phyloP scores from a whole-genome alignment of 768 basidiomycete genomes.

The Goffeauzyma gilvescens region DNA sequence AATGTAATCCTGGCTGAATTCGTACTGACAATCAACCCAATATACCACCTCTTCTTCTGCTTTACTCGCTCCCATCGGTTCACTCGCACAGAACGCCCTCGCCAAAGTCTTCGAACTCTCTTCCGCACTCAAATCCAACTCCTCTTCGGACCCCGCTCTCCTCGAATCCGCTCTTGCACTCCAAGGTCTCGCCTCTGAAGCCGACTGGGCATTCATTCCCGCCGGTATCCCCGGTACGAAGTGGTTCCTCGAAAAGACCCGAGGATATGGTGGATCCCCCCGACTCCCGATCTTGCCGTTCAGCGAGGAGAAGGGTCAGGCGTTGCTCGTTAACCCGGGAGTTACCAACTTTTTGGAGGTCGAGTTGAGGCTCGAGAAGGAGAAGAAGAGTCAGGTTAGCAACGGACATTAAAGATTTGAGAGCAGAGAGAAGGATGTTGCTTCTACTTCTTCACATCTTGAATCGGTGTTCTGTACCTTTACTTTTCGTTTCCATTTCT shows the following conservation, averaged over 20 bases:
- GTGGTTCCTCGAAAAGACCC: conserved; percentile 48
- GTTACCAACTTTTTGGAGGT: conserved; percentile 48
- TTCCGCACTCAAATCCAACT: conserved; percentile 41
- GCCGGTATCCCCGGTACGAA: conserved; percentile 68
- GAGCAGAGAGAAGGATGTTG: no score
- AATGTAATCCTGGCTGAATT: no score
- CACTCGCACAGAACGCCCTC: conserved; percentile 39
- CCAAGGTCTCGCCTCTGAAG: conserved; percentile 62
- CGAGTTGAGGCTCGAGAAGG: conserved; percentile 35
- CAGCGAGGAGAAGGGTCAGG: conserved; percentile 39
- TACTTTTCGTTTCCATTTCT: no score
- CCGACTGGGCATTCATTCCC: conserved; percentile 61
- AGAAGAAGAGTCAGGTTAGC: no score
- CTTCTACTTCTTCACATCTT: no score
- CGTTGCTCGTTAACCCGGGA: conserved; percentile 54
- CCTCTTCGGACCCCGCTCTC: conserved; percentile 31
- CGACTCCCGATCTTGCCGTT: conserved; percentile 59
- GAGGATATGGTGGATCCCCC: conserved; percentile 62
- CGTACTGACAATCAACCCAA: no score
- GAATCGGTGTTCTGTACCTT: no score
- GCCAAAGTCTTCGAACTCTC: conserved; percentile 47
- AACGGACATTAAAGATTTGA: no score
- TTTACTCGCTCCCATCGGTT: neutral
- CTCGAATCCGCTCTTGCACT: conserved; percentile 52
- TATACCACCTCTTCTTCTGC: no score